Percentiles rank a stretch among this genome's conserved stretches.
phyloP scores from a whole-genome alignment of 2,329 filamentous ascomycete species.

The Penicillium verrucosum region DNA sequence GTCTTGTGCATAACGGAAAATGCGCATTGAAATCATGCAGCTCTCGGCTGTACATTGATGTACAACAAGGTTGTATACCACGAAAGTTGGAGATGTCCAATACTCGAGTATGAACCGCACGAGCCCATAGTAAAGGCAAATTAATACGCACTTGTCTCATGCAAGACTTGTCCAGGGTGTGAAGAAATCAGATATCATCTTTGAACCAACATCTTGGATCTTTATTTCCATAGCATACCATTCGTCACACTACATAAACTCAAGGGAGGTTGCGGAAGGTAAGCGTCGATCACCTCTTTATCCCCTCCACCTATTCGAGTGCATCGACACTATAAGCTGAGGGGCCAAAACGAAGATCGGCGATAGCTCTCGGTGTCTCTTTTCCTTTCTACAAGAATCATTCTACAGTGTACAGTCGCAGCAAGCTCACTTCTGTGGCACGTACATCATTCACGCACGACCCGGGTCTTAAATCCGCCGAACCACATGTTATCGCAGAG shows the following conservation, averaged over 20 bases:
- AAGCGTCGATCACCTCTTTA: not conserved
- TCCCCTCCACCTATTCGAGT: not conserved
- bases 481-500: slow-evolving; percentile 12
- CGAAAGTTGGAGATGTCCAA: not conserved
- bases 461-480: slow-evolving; percentile 13
- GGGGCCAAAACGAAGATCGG: not conserved
- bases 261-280: not conserved
- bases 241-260: slow-evolving; percentile 4
- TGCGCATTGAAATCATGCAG: slow-evolving; percentile 10
- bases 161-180: not conserved
- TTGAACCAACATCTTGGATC: slow-evolving; percentile 5
- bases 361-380: not conserved
- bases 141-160: not conserved
- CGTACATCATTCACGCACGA: not conserved
- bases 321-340: not conserved
- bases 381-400: not conserved
- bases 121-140: not conserved
- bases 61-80: not conserved
- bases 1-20: slow-evolving; percentile 3
- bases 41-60: not conserved
- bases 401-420: not conserved
- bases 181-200: not conserved
- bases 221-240: slow-evolving; percentile 14
- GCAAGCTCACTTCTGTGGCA: slow-evolving; percentile 9
- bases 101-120: not conserved